Evolutionary conservation across 78 protist species (phyloP).

Genomic region (Andalucia godoyi): DNA sequence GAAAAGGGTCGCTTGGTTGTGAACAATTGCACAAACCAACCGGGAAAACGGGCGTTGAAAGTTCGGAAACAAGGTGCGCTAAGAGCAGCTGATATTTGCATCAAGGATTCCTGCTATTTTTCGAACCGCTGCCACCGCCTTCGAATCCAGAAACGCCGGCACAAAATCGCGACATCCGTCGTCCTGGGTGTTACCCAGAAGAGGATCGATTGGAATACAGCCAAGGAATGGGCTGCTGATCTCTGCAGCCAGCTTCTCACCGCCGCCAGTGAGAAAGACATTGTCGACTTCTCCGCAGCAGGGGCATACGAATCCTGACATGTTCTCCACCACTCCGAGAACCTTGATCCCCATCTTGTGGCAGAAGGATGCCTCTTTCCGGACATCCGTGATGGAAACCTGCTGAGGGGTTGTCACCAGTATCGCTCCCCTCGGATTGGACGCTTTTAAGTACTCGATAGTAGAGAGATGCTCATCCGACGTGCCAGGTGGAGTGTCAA

Average conservation of each 20-base stretch:
- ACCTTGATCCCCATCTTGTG: constrained; percentile 13
- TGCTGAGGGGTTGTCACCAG: constrained; percentile 76
- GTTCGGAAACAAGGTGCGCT: no score
- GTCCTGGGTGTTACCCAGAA: constrained; percentile 1
- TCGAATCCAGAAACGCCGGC: no score
- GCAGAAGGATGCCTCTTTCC: constrained; percentile 53
- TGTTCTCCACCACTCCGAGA: constrained; percentile 63
- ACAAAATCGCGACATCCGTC: no score
- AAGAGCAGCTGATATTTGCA: no score
- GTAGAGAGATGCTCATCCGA: constrained; percentile 77
- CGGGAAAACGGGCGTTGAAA: no score
- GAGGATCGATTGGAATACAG: constrained; percentile 65
- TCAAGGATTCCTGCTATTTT: no score
- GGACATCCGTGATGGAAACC: constrained; percentile 46
- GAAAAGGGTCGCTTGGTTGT: no score
- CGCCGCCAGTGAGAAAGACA: constrained; percentile 68
- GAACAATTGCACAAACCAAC: no score
- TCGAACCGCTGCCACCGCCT: no score
- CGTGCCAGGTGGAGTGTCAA: constrained; percentile 92
- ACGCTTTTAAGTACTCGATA: constrained; percentile 28
- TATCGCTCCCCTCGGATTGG: constrained; percentile 60
- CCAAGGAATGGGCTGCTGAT: constrained; percentile 45
- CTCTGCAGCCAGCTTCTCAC: constrained; percentile 39
- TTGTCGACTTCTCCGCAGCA: constrained; percentile 18
- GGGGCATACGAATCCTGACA: constrained; percentile 36